These are phyloP conservation scores for Lasiodiplodia hormozganensis DNA, from an alignment of 2,329 filamentous ascomycete genomes.

Conservation along the genomic window DNA sequence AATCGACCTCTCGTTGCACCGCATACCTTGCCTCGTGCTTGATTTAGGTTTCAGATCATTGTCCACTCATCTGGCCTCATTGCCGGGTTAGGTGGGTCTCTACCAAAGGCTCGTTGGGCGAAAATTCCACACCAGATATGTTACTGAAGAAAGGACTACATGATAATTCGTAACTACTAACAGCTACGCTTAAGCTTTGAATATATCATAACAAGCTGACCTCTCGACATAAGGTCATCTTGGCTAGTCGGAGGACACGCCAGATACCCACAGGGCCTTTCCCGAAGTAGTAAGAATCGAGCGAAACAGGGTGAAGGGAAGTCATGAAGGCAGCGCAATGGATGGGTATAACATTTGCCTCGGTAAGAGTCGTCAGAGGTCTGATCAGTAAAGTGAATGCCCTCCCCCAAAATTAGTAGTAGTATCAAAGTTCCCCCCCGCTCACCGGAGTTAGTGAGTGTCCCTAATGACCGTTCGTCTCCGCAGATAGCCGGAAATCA, in stretches of 20 bases:
- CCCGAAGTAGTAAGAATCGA: background rate
- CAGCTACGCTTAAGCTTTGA: background rate
- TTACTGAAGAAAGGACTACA: background rate
- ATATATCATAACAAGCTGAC: background rate
- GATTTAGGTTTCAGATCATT: background rate
- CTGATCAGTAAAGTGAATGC: background rate
- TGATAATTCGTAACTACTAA: background rate
- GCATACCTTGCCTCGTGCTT: background rate
- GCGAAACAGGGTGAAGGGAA: background rate
- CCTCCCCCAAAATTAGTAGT: background rate
- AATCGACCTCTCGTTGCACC: background rate
- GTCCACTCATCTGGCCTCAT: background rate
- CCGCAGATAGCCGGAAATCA: background rate
- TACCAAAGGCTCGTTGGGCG: background rate
- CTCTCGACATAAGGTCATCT: background rate
- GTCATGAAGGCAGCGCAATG: background rate
- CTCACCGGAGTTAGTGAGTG: background rate
- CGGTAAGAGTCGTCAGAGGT: background rate
- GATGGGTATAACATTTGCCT: slow-evolving; percentile 1
- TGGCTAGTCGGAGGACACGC: background rate
- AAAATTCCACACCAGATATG: background rate
- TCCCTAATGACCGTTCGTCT: slow-evolving; percentile 1
- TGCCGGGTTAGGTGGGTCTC: background rate
- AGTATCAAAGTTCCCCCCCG: background rate
- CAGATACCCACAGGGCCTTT: background rate